These are phyloP conservation scores for Didymella arachidicola DNA, from an alignment of 2,329 filamentous ascomycete genomes.

Conservation along the genomic window DNA sequence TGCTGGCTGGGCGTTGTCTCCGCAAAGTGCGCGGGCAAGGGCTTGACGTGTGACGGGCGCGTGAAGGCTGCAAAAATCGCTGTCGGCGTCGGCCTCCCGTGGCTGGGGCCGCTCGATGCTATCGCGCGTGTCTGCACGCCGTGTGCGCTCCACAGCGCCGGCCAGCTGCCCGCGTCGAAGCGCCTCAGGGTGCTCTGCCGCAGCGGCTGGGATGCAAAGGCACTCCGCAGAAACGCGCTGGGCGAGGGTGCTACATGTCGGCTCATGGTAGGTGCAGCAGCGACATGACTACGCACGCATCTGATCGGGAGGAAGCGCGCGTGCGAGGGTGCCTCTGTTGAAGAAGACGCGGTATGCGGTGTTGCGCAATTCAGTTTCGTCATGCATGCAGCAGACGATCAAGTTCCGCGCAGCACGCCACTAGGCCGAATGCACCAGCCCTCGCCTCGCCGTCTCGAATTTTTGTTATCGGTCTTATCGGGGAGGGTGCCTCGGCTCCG, in stretches of 20 bases:
- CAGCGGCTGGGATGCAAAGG: conserved; percentile 39
- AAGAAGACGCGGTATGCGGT: background rate
- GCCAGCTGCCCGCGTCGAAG: conserved; percentile 19
- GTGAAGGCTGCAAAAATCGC: conserved; percentile 7
- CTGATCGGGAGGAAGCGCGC: conserved; percentile 4
- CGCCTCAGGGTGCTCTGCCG: conserved; percentile 28
- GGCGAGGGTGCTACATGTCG: conserved; percentile 52
- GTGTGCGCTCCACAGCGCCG: conserved; percentile 16
- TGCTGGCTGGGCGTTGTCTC: conserved; percentile 24
- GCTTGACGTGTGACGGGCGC: conserved; percentile 25
- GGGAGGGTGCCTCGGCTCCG: too few species aligned
- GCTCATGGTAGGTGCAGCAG: conserved; percentile 52
- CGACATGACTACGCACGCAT: conserved; percentile 41
- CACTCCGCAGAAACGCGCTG: conserved; percentile 47
- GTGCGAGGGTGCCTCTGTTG: conserved; percentile 16
- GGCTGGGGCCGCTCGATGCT: conserved; percentile 18
- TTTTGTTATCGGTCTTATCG: conserved; percentile 22
- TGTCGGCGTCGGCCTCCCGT: conserved; percentile 8
- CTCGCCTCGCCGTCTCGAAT: background rate
- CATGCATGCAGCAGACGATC: conserved; percentile 10
- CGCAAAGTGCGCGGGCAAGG: conserved; percentile 17
- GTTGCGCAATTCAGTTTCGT: conserved; percentile 9
- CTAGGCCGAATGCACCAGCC: conserved; percentile 3
- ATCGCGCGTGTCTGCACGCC: conserved; percentile 21
- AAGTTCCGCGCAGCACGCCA: background rate